Conservation (phyloP, 2,329 filamentous ascomycete species). For the Drechslera avenae region DNA sequence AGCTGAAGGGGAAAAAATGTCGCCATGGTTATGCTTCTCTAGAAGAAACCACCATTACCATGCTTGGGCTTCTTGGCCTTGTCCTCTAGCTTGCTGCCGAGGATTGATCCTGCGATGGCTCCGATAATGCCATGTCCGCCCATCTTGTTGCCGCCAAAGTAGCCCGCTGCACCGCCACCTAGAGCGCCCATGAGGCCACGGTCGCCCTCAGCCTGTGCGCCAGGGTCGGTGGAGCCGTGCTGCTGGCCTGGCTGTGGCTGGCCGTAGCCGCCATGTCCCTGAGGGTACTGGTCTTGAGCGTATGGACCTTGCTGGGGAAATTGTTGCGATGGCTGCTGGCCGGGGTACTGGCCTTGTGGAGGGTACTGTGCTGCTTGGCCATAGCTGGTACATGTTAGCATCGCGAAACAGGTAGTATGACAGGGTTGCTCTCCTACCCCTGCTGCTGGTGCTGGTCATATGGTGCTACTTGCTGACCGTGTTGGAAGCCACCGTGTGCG, state of each 20-base stretch:
- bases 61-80: constrained; percentile 54
- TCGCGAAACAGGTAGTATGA: neutral
- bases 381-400: constrained; percentile 22
- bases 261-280: constrained; percentile 42
- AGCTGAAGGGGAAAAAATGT: neutral
- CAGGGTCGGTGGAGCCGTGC: constrained; percentile 53
- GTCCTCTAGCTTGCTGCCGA: constrained; percentile 62
- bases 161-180: constrained; percentile 62
- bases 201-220: constrained; percentile 58
- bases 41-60: constrained; percentile 18
- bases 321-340: constrained; percentile 40
- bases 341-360: constrained; percentile 37
- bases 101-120: constrained; percentile 61
- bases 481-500: constrained; percentile 56
- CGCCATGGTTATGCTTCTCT: neutral
- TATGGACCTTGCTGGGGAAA: constrained; percentile 52
- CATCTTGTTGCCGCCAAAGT: constrained; percentile 61
- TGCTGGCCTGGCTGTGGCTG: constrained; percentile 39
- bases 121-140: constrained; percentile 62
- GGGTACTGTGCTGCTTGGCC: constrained; percentile 29
- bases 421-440: constrained; percentile 30
- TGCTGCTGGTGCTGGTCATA: constrained; percentile 46
- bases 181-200: constrained; percentile 63
- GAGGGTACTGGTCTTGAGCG: constrained; percentile 45
- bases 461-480: constrained; percentile 46